These are phyloP conservation scores for Zygosaccharomyces kombuchaensis DNA, from an alignment of 805 yeast genomes.

Conservation along the genomic window DNA sequence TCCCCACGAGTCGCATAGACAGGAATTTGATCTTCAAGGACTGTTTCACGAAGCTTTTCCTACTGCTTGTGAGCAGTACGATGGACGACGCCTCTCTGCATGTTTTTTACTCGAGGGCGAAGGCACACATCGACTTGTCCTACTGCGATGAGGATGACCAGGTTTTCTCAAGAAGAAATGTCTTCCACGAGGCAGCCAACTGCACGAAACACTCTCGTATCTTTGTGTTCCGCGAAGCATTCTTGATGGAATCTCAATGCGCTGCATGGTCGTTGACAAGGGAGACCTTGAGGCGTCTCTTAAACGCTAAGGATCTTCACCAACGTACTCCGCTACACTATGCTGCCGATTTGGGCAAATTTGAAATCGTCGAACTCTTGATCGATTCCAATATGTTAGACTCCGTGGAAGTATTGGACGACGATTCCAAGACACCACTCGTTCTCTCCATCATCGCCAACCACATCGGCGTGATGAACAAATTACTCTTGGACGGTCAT, in stretches of 20 bases:
- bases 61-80: slow-evolving; percentile 58
- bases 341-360: slow-evolving; percentile 60
- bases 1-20: slow-evolving; percentile 18
- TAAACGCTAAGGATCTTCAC: slow-evolving; percentile 51
- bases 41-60: slow-evolving; percentile 62
- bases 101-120: slow-evolving; percentile 38
- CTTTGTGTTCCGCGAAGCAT: slow-evolving; percentile 28
- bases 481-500: slow-evolving; percentile 44
- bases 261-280: slow-evolving; percentile 13
- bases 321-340: slow-evolving; percentile 86
- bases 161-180: slow-evolving; percentile 58
- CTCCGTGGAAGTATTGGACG: slow-evolving; percentile 47
- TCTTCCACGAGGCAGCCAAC: slow-evolving; percentile 64
- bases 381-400: slow-evolving; percentile 32
- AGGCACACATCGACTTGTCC: slow-evolving; percentile 49
- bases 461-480: slow-evolving; percentile 49
- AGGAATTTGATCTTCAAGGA: slow-evolving; percentile 21
- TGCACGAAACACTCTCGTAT: slow-evolving; percentile 27
- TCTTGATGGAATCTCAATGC: slow-evolving; percentile 10
- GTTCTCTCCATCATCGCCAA: slow-evolving; percentile 71
- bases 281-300: slow-evolving; percentile 23
- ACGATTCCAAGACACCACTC: slow-evolving; percentile 77
- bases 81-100: slow-evolving; percentile 54
- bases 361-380: slow-evolving; percentile 40
- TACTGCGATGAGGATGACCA: slow-evolving; percentile 55